Percentiles rank a stretch among this genome's conserved stretches.
Conservation (phyloP, 495 filamentous ascomycete species). For the Aspergillus funiculosus region DNA sequence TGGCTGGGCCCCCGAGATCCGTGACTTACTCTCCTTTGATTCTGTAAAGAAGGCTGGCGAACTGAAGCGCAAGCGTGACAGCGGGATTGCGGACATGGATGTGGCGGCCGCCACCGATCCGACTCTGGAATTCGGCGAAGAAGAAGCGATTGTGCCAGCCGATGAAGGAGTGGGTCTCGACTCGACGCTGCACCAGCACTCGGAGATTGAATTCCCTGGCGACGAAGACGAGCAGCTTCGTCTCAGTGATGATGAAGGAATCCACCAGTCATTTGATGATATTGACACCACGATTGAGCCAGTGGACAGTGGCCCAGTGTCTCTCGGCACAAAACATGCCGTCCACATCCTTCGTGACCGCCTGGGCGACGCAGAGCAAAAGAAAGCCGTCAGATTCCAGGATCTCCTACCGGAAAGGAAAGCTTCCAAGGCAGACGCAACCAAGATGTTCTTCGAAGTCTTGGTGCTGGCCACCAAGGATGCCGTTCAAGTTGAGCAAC, state of each 20-base stretch:
- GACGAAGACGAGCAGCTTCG: constrained; percentile 47
- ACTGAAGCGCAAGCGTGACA: constrained; percentile 90
- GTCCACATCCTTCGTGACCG: constrained; percentile 89
- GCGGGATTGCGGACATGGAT: constrained; percentile 74
- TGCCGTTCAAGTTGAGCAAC: constrained; percentile 94
- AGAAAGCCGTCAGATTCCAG: constrained; percentile 82
- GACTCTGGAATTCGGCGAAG: constrained; percentile 60
- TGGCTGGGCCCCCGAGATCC: constrained; percentile 86
- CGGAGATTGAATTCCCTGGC: constrained; percentile 58
- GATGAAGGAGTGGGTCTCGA: constrained; percentile 50
- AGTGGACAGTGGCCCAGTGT: constrained; percentile 74
- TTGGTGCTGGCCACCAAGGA: constrained; percentile 96
- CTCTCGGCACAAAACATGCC: constrained; percentile 85
- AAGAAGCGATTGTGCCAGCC: constrained; percentile 47
- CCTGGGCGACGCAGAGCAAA: constrained; percentile 64
- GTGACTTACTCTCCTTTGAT: constrained; percentile 76
- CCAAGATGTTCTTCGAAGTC: constrained; percentile 98
- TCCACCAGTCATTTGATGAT: constrained; percentile 37
- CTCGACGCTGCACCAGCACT: constrained; percentile 42
- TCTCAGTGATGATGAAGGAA: constrained; percentile 51
- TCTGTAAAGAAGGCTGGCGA: constrained; percentile 70
- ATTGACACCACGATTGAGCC: constrained; percentile 82
- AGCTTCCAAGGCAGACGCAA: constrained; percentile 80
- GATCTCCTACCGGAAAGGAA: constrained; percentile 76
- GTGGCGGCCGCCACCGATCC: constrained; percentile 60